Evolutionary conservation across 352 stramenopile species (phyloP).

Genomic region (Globisporangium apiculatum): DNA sequence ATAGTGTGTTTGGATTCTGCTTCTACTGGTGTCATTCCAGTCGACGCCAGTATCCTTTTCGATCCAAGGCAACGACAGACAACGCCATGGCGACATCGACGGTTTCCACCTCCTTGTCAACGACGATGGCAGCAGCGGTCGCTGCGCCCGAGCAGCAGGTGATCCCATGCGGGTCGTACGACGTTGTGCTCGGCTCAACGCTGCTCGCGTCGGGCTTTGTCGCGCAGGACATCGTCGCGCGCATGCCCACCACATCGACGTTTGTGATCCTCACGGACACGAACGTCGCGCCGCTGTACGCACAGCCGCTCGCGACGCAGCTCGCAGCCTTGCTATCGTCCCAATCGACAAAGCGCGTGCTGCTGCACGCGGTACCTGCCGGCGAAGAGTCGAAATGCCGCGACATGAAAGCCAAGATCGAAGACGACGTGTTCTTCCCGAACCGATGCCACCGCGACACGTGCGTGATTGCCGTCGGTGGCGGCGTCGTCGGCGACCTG

Average conservation of each 20-base stretch:
- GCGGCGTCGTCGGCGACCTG: conserved; percentile 97
- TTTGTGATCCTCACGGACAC: conserved; percentile 80
- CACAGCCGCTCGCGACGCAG: conserved; percentile 45
- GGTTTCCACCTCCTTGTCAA: not conserved
- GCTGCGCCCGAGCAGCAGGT: conserved; percentile 20
- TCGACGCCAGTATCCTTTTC: not conserved
- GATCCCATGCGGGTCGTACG: conserved; percentile 72
- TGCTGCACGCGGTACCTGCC: conserved; percentile 51
- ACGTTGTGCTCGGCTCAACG: conserved; percentile 68
- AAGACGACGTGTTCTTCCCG: conserved; percentile 75
- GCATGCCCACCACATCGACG: conserved; percentile 49
- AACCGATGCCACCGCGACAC: conserved; percentile 81
- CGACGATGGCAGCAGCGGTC: not conserved
- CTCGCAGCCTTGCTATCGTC: conserved; percentile 29
- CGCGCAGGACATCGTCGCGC: conserved; percentile 50
- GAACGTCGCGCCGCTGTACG: conserved; percentile 73
- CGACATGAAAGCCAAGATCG: conserved; percentile 72
- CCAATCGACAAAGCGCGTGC: conserved; percentile 35
- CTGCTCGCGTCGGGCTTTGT: conserved; percentile 60
- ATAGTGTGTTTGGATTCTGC: no score
- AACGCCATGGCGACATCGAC: not conserved
- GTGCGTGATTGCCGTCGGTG: conserved; percentile 87
- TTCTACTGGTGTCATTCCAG: no score
- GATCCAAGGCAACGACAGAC: conserved; percentile 3
- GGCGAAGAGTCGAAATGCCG: conserved; percentile 77